Conservation (phyloP, 2,329 filamentous ascomycete species). For the Metarhizium brunneum region DNA sequence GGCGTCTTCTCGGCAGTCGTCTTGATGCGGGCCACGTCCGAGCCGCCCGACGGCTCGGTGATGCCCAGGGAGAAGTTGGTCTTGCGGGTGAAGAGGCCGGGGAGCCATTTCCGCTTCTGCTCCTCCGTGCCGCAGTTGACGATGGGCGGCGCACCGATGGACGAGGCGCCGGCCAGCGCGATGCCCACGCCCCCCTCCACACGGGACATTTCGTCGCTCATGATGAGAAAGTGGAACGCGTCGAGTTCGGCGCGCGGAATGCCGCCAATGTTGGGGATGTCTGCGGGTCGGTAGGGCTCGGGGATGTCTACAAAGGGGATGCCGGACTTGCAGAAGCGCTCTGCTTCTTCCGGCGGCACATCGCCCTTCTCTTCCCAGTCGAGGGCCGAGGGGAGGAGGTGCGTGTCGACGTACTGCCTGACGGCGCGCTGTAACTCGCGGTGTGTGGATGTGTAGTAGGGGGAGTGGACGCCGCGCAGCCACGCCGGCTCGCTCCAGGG, state of each 20-base stretch:
- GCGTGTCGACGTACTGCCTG: conserved; percentile 48
- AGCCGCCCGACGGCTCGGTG: conserved; percentile 53
- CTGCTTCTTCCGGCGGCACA: conserved; percentile 34
- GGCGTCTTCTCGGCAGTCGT: conserved; percentile 42
- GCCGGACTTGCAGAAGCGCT: conserved; percentile 28
- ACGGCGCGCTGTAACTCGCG: conserved; percentile 45
- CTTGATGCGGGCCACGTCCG: conserved; percentile 54
- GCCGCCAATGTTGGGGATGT: conserved; percentile 25
- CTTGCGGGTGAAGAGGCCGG: conserved; percentile 46
- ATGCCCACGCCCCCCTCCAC: conserved; percentile 48
- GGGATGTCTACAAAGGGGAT: conserved; percentile 27
- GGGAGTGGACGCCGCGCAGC: conserved; percentile 22
- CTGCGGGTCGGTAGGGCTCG: conserved; percentile 22
- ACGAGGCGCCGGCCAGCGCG: conserved; percentile 48
- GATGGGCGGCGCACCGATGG: conserved; percentile 55
- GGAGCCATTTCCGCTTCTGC: conserved; percentile 42
- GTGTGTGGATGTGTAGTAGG: conserved; percentile 57
- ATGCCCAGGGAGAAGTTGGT: conserved; percentile 56
- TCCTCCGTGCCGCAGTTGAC: conserved; percentile 49
- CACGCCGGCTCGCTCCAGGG: conserved; percentile 19
- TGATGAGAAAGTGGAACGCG: conserved; percentile 45
- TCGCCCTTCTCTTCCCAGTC: conserved; percentile 54
- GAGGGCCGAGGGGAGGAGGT: conserved; percentile 47
- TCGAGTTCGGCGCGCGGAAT: conserved; percentile 41
- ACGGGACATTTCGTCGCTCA: conserved; percentile 45